Conservation (phyloP, 2,329 filamentous ascomycete genomes). For the Stemphylium beticola region DNA sequence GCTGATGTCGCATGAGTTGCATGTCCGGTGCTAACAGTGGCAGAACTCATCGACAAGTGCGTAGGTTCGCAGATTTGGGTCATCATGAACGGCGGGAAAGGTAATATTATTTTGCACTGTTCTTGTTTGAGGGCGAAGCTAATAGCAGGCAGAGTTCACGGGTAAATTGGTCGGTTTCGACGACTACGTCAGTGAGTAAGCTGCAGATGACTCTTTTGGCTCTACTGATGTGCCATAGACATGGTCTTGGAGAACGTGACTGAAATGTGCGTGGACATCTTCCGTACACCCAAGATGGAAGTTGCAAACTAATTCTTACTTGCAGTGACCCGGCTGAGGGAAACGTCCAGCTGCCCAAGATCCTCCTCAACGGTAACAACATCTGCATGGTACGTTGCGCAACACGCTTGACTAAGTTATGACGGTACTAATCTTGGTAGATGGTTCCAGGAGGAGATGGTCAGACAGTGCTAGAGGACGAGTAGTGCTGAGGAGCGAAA, state of each 20-base stretch:
- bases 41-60: conserved; percentile 98
- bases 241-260: conserved; percentile 98
- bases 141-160: conserved; percentile 75
- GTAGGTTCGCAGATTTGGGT: conserved; percentile 98
- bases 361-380: conserved; percentile 96
- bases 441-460: conserved; percentile 47
- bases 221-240: conserved; percentile 62
- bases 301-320: conserved; percentile 10
- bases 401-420: neutral
- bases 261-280: conserved; percentile 73
- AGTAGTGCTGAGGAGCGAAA: conserved; percentile 12
- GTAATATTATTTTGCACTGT: conserved; percentile 55
- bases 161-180: conserved; percentile 95
- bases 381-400: conserved; percentile 98
- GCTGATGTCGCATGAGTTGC: neutral
- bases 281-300: neutral
- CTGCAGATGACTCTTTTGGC: neutral
- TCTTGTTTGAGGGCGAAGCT: neutral
- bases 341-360: conserved; percentile 89
- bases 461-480: conserved; percentile 34
- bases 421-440: conserved; percentile 24
- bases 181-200: conserved; percentile 96
- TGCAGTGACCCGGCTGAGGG: conserved; percentile 82
- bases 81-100: conserved; percentile 99
- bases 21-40: conserved; percentile 22